These are phyloP conservation scores for Austroboletus niveus DNA, from an alignment of 1,284 basidiomycete genomes.

Conservation along the genomic window DNA sequence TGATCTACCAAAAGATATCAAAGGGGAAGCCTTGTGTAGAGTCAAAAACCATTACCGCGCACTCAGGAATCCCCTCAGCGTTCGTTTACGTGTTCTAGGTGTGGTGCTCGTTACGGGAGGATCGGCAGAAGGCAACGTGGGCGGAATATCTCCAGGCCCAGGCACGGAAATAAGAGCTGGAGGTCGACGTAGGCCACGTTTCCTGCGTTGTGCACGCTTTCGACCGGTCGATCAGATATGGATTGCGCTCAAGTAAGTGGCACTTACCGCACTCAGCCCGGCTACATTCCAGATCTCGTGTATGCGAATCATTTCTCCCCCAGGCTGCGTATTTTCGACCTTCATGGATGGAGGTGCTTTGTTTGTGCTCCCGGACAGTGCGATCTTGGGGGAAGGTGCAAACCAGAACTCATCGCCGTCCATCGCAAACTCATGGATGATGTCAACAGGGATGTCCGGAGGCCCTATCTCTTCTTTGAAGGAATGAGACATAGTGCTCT, in stretches of 20 bases:
- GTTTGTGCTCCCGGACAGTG: neutral
- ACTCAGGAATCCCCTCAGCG: constrained; percentile 16
- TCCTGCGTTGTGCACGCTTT: constrained; percentile 26
- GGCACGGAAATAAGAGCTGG: constrained; percentile 15
- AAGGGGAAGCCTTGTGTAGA: neutral
- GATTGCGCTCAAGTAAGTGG: neutral
- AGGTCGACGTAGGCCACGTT: neutral
- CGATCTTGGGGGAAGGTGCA: neutral
- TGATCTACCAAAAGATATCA: constrained; percentile 10
- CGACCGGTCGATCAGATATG: constrained; percentile 1
- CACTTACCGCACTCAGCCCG: constrained; percentile 17
- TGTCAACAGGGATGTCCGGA: constrained; percentile 16
- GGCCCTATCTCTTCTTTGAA: constrained; percentile 18
- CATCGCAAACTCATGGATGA: neutral
- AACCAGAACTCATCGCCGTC: neutral
- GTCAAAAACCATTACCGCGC: constrained; percentile 10
- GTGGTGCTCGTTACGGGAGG: constrained; percentile 3
- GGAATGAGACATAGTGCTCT: constrained; percentile 10
- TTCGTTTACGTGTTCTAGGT: constrained; percentile 6
- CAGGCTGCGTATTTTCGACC: constrained; percentile 18
- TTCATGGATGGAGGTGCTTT: constrained; percentile 16
- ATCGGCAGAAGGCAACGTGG: neutral
- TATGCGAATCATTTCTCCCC: constrained; percentile 17
- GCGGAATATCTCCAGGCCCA: neutral
- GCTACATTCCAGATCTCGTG: constrained; percentile 30